Percentiles rank a stretch among this genome's conserved stretches.
These are phyloP conservation scores for Falciphora oryzae DNA, from an alignment of 2,329 filamentous ascomycete genomes.

Conservation along the genomic window DNA sequence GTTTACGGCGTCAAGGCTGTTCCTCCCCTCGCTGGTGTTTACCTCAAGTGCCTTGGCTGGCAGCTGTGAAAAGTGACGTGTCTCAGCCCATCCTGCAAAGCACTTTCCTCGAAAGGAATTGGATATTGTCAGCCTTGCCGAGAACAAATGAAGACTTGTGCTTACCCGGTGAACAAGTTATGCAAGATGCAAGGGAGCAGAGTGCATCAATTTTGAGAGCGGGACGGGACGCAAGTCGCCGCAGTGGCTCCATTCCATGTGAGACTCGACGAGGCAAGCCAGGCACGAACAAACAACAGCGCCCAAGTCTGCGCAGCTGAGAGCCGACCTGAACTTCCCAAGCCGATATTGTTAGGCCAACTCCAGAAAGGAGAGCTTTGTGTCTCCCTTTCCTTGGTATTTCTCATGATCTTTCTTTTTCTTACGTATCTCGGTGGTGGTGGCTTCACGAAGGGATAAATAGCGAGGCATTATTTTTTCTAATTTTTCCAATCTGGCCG, in stretches of 20 bases:
- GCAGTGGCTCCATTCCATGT: not conserved
- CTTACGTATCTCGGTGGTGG: no score
- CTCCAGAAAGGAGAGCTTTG: not conserved
- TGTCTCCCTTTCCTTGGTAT: not conserved
- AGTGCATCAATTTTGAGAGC: not conserved
- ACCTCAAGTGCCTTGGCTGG: no score
- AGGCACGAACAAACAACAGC: not conserved
- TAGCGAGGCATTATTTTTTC: not conserved
- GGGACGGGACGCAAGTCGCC: not conserved
- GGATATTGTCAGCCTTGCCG: no score
- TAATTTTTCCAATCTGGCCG: not conserved
- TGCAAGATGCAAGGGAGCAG: not conserved
- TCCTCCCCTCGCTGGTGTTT: not conserved
- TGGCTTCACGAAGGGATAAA: not conserved
- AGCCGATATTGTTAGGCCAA: not conserved
- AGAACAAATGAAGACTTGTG: not conserved
- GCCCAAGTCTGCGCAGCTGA: not conserved
- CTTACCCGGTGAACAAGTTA: not conserved
- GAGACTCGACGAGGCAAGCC: not conserved
- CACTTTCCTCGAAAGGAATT: no score
- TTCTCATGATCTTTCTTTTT: not conserved
- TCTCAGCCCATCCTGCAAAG: no score
- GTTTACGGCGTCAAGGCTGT: no score
- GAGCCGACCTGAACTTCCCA: not conserved
- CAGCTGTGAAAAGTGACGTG: no score